phyloP scores from a whole-genome alignment of 2,329 filamentous ascomycete genomes.

The Fusarium sororula region DNA sequence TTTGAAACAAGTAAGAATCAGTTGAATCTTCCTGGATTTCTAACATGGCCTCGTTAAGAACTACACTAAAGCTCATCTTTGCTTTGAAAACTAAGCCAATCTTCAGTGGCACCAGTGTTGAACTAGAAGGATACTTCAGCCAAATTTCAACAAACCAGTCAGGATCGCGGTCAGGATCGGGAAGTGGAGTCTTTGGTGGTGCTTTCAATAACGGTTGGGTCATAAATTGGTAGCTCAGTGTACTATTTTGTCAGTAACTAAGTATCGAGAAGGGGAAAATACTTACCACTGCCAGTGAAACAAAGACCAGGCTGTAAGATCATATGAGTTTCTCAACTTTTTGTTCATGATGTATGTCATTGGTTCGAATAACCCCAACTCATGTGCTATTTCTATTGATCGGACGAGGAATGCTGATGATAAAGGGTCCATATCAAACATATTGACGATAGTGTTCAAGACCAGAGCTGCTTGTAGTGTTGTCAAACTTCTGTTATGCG shows the following conservation, averaged over 20 bases:
- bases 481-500: neutral
- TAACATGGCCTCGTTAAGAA: neutral
- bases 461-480: neutral
- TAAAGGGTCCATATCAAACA: slow-evolving; percentile 5
- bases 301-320: slow-evolving; percentile 14
- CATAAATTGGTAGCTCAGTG: neutral
- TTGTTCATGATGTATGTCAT: slow-evolving; percentile 2
- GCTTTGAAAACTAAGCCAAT: neutral
- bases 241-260: neutral
- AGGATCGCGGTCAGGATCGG: neutral
- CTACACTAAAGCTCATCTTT: neutral
- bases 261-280: too few relatives aligned
- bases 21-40: neutral
- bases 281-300: slow-evolving; percentile 16
- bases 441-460: neutral
- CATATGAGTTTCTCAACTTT: neutral
- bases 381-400: neutral
- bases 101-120: neutral
- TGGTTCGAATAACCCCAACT: slow-evolving; percentile 4
- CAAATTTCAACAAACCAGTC: slow-evolving; percentile 12
- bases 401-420: neutral
- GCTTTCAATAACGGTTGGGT: neutral
- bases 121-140: slow-evolving; percentile 8
- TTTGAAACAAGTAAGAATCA: neutral
- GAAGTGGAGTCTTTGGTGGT: neutral